These are phyloP conservation scores for Orbilia javanica DNA, from an alignment of 2,329 filamentous ascomycete genomes.

Conservation along the genomic window DNA sequence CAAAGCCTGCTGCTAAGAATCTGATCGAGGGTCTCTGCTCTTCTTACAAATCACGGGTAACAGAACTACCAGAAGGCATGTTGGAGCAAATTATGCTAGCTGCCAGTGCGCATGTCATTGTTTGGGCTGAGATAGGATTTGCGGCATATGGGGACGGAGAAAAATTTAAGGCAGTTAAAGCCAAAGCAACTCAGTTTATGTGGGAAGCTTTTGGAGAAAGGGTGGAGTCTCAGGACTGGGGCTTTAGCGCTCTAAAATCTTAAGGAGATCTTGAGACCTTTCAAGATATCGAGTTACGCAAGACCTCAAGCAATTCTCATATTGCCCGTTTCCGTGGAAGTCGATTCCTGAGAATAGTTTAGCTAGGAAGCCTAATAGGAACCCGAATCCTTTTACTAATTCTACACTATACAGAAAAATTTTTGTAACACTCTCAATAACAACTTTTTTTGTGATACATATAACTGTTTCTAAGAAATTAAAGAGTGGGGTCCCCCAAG, in stretches of 20 bases:
- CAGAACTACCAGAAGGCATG: slow-evolving; percentile 6
- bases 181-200: slow-evolving; percentile 46
- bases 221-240: slow-evolving; percentile 39
- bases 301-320: too few relatives aligned
- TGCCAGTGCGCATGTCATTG: slow-evolving; percentile 38
- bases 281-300: too few relatives aligned
- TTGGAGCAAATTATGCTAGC: slow-evolving; percentile 47
- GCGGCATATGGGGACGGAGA: slow-evolving; percentile 17
- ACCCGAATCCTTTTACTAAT: too few relatives aligned
- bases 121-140: slow-evolving; percentile 42
- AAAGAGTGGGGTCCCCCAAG: not conserved
- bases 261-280: not conserved
- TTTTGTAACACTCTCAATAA: too few relatives aligned
- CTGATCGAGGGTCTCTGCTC: slow-evolving; percentile 30
- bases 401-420: too few relatives aligned
- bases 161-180: slow-evolving; percentile 36
- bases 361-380: too few relatives aligned
- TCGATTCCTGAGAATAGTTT: too few relatives aligned
- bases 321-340: too few relatives aligned
- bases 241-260: not conserved
- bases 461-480: not conserved
- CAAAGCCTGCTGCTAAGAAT: slow-evolving; percentile 34
- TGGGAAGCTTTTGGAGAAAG: slow-evolving; percentile 33
- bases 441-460: too few relatives aligned
- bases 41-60: slow-evolving; percentile 13